These are phyloP conservation scores for Forsythia viridissima DNA, from an alignment of 257 asterid species.

Conservation along the genomic window DNA sequence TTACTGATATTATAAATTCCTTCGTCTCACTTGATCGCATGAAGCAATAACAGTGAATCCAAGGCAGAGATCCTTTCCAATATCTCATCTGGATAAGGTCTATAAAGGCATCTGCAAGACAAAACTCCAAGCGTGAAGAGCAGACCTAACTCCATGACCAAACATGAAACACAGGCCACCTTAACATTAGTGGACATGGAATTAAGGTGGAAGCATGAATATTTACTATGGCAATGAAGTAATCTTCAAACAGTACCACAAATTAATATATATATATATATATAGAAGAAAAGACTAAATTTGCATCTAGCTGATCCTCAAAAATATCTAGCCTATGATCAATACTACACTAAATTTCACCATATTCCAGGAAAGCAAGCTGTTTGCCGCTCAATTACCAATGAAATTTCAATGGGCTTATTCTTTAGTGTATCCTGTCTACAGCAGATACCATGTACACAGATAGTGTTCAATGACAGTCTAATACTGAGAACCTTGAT, in stretches of 20 bases:
- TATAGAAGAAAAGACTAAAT: background rate
- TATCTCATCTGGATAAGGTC: constrained; percentile 54
- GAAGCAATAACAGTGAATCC: constrained; percentile 97
- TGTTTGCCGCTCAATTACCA: background rate
- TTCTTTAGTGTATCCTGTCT: background rate
- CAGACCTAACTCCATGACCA: background rate
- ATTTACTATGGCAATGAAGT: background rate
- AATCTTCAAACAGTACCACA: background rate
- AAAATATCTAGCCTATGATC: background rate
- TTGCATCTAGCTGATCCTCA: background rate
- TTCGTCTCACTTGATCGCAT: constrained; percentile 69
- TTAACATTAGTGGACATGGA: background rate
- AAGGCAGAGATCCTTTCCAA: constrained; percentile 87
- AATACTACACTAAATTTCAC: background rate
- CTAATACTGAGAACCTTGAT: background rate
- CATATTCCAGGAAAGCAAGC: background rate
- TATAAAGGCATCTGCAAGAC: constrained; percentile 66
- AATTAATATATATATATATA: too few species aligned
- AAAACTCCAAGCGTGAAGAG: constrained; percentile 9
- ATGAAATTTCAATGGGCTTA: background rate
- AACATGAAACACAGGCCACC: background rate
- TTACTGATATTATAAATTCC: constrained; percentile 60
- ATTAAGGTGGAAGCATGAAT: background rate
- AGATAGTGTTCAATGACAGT: background rate
- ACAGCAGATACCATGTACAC: background rate